phyloP scores from a whole-genome alignment of 2,329 filamentous ascomycete species.

The Arthrinium puccinioides region DNA sequence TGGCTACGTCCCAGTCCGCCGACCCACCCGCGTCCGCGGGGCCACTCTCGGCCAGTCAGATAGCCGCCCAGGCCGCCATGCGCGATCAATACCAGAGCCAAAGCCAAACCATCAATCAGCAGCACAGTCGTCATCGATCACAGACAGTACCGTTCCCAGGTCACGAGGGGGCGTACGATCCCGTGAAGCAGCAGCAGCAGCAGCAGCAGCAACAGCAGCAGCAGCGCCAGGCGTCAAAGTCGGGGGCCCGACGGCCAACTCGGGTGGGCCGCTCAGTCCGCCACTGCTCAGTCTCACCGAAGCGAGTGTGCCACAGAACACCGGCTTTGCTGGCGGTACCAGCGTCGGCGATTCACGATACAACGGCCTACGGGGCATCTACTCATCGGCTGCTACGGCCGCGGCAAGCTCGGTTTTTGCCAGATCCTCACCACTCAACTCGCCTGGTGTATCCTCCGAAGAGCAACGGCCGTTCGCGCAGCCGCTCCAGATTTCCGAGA shows the following conservation, averaged over 20 bases:
- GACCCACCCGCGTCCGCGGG: slow-evolving; percentile 20
- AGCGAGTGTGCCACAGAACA: slow-evolving; percentile 54
- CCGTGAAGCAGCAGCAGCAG: slow-evolving; percentile 20
- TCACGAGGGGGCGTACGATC: slow-evolving; percentile 31
- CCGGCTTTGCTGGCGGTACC: slow-evolving; percentile 33
- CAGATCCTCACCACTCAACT: slow-evolving; percentile 46
- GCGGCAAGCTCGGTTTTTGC: slow-evolving; percentile 71
- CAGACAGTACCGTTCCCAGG: slow-evolving; percentile 61
- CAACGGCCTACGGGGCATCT: slow-evolving; percentile 56
- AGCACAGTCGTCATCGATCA: slow-evolving; percentile 58
- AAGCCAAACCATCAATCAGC: slow-evolving; percentile 15
- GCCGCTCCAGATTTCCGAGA: slow-evolving; percentile 42
- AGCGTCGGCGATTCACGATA: slow-evolving; percentile 31
- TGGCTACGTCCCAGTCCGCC: slow-evolving; percentile 32
- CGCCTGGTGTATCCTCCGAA: slow-evolving; percentile 33
- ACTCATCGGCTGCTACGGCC: slow-evolving; percentile 59
- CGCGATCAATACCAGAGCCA: slow-evolving; percentile 49
- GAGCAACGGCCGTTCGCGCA: slow-evolving; percentile 23
- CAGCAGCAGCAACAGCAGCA: no score
- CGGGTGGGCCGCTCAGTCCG: slow-evolving; percentile 47
- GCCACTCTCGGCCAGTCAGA: slow-evolving; percentile 60
- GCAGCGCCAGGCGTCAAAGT: neutral
- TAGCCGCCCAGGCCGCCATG: slow-evolving; percentile 72
- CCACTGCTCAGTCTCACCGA: slow-evolving; percentile 59
- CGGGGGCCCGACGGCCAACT: neutral